phyloP scores from a whole-genome alignment of 257 asterid species.

The Knoxia roxburghii region DNA sequence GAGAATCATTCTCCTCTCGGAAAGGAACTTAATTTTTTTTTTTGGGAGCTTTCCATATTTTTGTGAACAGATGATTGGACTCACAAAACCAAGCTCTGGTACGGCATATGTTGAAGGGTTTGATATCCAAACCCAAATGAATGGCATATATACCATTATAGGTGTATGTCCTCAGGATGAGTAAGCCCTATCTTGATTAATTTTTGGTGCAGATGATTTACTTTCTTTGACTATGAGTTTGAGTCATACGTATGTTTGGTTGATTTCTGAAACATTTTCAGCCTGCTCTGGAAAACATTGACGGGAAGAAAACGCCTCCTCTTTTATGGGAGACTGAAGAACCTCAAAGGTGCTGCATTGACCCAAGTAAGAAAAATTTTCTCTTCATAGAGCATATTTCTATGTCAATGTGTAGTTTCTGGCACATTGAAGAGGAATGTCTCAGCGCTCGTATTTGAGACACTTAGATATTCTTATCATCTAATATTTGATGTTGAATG shows the following conservation, averaged over 20 bases:
- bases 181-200: slow-evolving; percentile 38
- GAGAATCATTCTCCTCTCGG: neutral
- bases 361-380: slow-evolving; percentile 45
- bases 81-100: slow-evolving; percentile 85
- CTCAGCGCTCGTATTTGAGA: too few relatives aligned
- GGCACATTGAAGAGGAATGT: neutral
- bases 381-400: neutral
- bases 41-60: slow-evolving; percentile 6
- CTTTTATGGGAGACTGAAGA: slow-evolving; percentile 95
- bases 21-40: neutral
- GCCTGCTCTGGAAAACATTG: slow-evolving; percentile 84
- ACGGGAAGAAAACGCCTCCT: slow-evolving; percentile 88
- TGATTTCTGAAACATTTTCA: slow-evolving; percentile 25
- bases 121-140: slow-evolving; percentile 71
- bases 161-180: slow-evolving; percentile 99
- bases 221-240: slow-evolving; percentile 4
- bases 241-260: neutral
- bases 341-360: slow-evolving; percentile 76
- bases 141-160: slow-evolving; percentile 88
- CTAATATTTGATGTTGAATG: slow-evolving; percentile 10
- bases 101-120: slow-evolving; percentile 77
- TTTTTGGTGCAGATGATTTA: neutral
- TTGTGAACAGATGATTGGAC: slow-evolving; percentile 83
- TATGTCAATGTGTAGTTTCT: neutral
- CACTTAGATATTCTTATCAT: too few relatives aligned